These are phyloP conservation scores for Caryopteris hybrid DNA, from an alignment of 305 asterid species.

Conservation along the genomic window DNA sequence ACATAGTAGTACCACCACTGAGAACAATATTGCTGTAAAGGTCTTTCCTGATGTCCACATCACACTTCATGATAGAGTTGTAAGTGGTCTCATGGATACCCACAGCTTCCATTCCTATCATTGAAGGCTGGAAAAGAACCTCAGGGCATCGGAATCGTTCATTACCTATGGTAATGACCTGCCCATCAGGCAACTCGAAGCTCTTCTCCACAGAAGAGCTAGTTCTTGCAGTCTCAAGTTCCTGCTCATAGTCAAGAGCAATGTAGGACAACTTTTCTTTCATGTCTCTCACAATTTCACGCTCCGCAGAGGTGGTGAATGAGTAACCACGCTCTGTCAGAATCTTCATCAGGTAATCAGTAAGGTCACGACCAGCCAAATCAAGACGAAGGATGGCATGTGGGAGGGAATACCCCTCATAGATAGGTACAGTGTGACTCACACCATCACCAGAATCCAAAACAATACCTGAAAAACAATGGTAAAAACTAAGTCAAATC, in stretches of 20 bases:
- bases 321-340: slow-evolving; percentile 28
- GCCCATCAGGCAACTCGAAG: slow-evolving; percentile 27
- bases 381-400: slow-evolving; percentile 33
- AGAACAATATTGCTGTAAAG: slow-evolving; percentile 24
- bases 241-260: slow-evolving; percentile 28
- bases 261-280: slow-evolving; percentile 24
- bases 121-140: slow-evolving; percentile 27
- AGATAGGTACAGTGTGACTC: slow-evolving; percentile 26
- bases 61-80: slow-evolving; percentile 32
- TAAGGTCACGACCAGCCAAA: slow-evolving; percentile 31
- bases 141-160: slow-evolving; percentile 33
- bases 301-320: slow-evolving; percentile 28
- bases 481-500: background rate
- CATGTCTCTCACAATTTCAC: slow-evolving; percentile 26
- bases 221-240: slow-evolving; percentile 23
- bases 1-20: slow-evolving; percentile 30
- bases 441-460: slow-evolving; percentile 29
- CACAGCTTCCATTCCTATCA: slow-evolving; percentile 27
- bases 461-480: slow-evolving; percentile 15
- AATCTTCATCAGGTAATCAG: slow-evolving; percentile 25
- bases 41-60: slow-evolving; percentile 28
- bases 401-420: slow-evolving; percentile 28
- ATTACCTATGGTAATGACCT: slow-evolving; percentile 24
- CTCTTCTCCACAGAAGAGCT: slow-evolving; percentile 26
- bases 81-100: slow-evolving; percentile 28